phyloP scores from a whole-genome alignment of 2,329 filamentous ascomycete genomes.

The Arthrobotrys megalospora region DNA sequence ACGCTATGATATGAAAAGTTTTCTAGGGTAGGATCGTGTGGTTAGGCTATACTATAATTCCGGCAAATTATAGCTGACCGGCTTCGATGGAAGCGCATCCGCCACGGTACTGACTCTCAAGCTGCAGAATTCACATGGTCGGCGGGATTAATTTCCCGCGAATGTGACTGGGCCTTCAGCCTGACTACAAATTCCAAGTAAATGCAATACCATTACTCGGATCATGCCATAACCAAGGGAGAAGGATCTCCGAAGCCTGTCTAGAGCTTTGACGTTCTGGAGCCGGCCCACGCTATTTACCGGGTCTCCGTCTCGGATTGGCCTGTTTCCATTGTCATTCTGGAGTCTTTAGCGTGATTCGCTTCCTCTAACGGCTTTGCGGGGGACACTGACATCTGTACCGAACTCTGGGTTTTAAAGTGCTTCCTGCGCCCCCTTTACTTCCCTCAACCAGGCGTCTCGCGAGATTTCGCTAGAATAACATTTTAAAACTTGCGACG shows the following conservation, averaged over 20 bases:
- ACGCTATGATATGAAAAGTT: background rate
- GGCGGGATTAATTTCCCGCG: slow-evolving; percentile 1
- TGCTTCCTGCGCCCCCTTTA: slow-evolving; percentile 17
- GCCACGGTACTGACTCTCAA: slow-evolving; percentile 1
- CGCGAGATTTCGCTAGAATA: slow-evolving; percentile 13
- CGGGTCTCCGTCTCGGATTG: background rate
- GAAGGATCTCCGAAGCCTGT: background rate
- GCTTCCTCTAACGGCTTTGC: slow-evolving; percentile 31
- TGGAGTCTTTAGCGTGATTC: slow-evolving; percentile 24
- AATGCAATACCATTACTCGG: background rate
- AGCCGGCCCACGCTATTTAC: background rate
- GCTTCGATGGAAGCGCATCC: background rate
- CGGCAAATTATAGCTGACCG: slow-evolving; percentile 10
- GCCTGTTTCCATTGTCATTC: background rate
- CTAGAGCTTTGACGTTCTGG: background rate
- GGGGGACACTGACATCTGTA: slow-evolving; percentile 21
- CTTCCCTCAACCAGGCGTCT: slow-evolving; percentile 11
- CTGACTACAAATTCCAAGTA: background rate
- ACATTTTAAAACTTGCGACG: slow-evolving; percentile 1
- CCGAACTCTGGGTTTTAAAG: slow-evolving; percentile 29
- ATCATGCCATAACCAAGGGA: background rate
- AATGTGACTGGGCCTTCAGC: background rate
- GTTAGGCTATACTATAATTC: slow-evolving; percentile 15
- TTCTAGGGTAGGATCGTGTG: background rate
- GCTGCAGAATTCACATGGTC: slow-evolving; percentile 5